phyloP scores from a whole-genome alignment of 2,329 filamentous ascomycete genomes.

The Paracorniculantispora psalliotae region DNA sequence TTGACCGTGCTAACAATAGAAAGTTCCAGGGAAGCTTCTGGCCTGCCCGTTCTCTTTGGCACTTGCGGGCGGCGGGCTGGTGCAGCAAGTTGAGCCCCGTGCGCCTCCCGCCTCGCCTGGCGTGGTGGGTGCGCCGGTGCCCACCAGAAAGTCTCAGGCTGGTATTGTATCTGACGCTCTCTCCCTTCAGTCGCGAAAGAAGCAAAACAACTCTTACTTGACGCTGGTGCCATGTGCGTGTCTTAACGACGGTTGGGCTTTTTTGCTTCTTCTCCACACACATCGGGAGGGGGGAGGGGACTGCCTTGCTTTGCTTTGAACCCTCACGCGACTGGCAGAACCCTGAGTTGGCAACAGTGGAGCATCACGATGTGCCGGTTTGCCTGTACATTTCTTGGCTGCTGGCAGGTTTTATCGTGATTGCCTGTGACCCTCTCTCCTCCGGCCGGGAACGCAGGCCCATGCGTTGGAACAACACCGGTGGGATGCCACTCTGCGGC shows the following conservation, averaged over 20 bases:
- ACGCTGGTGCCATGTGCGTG: neutral
- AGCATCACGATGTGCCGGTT: neutral
- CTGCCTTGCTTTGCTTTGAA: neutral
- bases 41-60: neutral
- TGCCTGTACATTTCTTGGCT: neutral
- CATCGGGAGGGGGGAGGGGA: neutral
- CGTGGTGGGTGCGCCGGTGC: neutral
- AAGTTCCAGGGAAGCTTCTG: conserved; percentile 9
- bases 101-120: neutral
- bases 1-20: conserved; percentile 2
- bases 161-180: neutral
- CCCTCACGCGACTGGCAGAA: conserved; percentile 6
- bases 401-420: neutral
- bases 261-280: neutral
- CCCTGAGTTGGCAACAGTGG: conserved; percentile 8
- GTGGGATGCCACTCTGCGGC: neutral
- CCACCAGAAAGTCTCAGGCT: neutral
- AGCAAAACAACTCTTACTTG: neutral
- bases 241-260: neutral
- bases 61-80: neutral
- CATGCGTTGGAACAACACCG: neutral
- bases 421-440: neutral
- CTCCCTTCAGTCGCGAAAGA: conserved; percentile 1
- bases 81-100: neutral
- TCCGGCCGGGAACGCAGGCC: neutral